phyloP scores from a whole-genome alignment of 2,329 filamentous ascomycete species.

The Samsoniella hepiali region DNA sequence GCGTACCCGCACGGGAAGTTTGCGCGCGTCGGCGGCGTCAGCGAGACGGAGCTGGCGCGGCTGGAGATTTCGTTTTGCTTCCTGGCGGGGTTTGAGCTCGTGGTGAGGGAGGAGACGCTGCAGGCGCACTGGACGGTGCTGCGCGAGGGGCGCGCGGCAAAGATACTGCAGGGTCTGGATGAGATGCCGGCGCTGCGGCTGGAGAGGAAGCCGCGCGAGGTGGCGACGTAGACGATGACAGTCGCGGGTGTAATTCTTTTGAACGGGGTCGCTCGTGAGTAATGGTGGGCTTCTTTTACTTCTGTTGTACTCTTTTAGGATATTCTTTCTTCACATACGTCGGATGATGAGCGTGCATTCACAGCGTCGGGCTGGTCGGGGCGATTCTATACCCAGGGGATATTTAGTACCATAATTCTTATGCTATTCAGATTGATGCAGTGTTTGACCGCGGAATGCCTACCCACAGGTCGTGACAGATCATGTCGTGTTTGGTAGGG shows the following conservation, averaged over 20 bases:
- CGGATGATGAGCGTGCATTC: not conserved
- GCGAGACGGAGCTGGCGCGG: slow-evolving; percentile 72
- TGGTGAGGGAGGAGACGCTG: slow-evolving; percentile 41
- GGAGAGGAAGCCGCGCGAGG: slow-evolving; percentile 13
- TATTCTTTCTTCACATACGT: not conserved
- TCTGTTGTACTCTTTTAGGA: not conserved
- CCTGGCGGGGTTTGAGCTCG: slow-evolving; percentile 78
- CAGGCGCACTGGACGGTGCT: slow-evolving; percentile 34
- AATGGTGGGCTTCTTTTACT: not conserved
- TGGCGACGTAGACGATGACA: not conserved
- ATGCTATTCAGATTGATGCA: not conserved
- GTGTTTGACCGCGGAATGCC: no score
- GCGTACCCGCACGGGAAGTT: slow-evolving; percentile 82
- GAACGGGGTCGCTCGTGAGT: not conserved
- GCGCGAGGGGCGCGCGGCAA: slow-evolving; percentile 25
- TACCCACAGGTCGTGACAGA: no score
- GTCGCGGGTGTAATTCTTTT: not conserved
- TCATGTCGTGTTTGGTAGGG: no score
- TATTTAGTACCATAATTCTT: slow-evolving; percentile 3
- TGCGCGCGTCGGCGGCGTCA: slow-evolving; percentile 84
- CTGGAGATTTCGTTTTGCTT: slow-evolving; percentile 90
- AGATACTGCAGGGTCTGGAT: slow-evolving; percentile 16
- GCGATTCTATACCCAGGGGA: slow-evolving; percentile 13
- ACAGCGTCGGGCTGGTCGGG: slow-evolving; percentile 7
- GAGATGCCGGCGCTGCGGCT: slow-evolving; percentile 17